Evolutionary conservation across 1,139 yeast species (phyloP), one percentile per base, ranked within the genome.

Genomic region (Hyphopichia burtonii): DNA sequence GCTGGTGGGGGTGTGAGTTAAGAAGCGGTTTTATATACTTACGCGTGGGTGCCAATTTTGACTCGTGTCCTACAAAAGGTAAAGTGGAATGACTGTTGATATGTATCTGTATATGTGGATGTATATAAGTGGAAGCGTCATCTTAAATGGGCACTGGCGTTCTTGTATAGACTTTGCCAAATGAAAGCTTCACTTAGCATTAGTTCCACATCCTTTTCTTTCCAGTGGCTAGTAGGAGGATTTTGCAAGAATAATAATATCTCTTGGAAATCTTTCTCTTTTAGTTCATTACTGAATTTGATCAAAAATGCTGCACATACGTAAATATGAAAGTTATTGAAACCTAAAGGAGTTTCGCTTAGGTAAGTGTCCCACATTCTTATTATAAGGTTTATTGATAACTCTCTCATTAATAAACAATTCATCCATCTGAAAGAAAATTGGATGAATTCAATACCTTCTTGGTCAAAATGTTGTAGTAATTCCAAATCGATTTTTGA

Each of bases 371-470:
- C 99, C 99, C 99, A 93, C 96, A 93, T 93, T 42, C 99, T 74
- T 23, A 90, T 82, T 8, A 93, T 87, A 45, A 89, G 76, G 32
- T 74, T 71, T 54, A 93, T 82, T 37, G 84, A 81, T 36, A 93
- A 74, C 58, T 93, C 99, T 51, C 99, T 77, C 99, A 93, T 93
- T 42, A 93, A 70, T 54, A 93, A 69, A 66, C 99, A 93, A 65
- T 94, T 93, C 98, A 94, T 94, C 99, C 99, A 93, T 51, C 99
- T 75, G 66, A 93, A 94, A 23, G 96, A 80, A 65, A 93, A 93
- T 61, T 94, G 99, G 51, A 94, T 82, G 58, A 93, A 93, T 61
- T 93, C 97, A 16, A 93, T 81, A 35, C 86, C 86, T 60, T 93
- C 97, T 1, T 65, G 59, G 43, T 84, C 84, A 50, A 93, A 78